Evolutionary conservation across 768 basidiomycete genomes (phyloP), one percentile per base, ranked within the genome.

Genomic region (Gyrodon lividus): DNA sequence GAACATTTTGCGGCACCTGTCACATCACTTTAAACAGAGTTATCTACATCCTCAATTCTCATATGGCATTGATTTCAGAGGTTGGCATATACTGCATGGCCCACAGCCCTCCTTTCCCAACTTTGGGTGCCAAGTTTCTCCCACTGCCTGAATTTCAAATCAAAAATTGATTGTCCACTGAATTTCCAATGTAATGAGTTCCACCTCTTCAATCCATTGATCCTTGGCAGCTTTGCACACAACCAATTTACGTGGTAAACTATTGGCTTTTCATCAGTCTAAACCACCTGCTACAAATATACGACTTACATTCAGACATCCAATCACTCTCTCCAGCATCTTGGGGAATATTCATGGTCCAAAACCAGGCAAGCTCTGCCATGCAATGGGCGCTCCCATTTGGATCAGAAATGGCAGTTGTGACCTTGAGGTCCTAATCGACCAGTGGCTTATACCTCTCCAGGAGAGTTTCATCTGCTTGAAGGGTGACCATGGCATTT

Each of bases 231-330:
- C 41, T 30, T 55, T 24, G 35, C 43, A 20, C 33, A 4, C 50
- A 55, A 39, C 50, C 50, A 55, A 46, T 55, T 33, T 1, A 35
- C 50, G 26, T 14, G 16, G 26, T 52, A 55, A 33, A 51, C 50
- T 55, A 19, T n/a, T 2, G 5, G 16, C 2, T 19, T 22, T 3
- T n/a, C 6, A 30, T 31, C 35, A 34, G 30, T 23, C 23, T 19
- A n/a, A 50, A 26, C 8, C n/a, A 0, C 16, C 24, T 5, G 19
- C n/a, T 4, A 12, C 34, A 20, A 14, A 12, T 19, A 39, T 20
- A 14, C 38, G 20, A 51, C 46, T 34, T 37, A 51, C 48, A 50
- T 51, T 55, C 43, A 4, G 47, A 33, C 54, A 55, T 55, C 43
- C 48, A 55, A 33, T 55, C 43, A 44, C 43, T 42, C 10, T 14